phyloP scores from a whole-genome alignment of 208 protist species.

The Trypanosoma vivax region DNA sequence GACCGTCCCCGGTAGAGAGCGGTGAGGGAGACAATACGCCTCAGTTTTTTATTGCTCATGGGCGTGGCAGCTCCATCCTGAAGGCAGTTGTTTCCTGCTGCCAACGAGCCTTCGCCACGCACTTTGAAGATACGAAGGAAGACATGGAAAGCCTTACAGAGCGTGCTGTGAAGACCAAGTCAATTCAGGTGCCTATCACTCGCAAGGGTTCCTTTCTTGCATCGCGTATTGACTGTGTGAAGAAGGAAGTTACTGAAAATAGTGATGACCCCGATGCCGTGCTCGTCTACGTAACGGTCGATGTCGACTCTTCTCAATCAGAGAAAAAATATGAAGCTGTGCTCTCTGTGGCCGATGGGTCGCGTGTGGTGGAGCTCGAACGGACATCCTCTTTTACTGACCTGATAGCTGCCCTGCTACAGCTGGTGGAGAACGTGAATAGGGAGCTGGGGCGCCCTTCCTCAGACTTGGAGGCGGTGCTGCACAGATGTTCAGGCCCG shows the following conservation, averaged over 20 bases:
- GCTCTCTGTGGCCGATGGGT: slow-evolving; percentile 20
- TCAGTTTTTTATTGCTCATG: slow-evolving; percentile 21
- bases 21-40: not conserved
- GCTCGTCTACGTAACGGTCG: slow-evolving; percentile 11
- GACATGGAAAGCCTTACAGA: not conserved
- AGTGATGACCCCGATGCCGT: slow-evolving; percentile 7
- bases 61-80: slow-evolving; percentile 18
- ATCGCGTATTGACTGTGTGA: slow-evolving; percentile 7
- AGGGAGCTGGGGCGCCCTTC: slow-evolving; percentile 6
- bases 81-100: slow-evolving; percentile 29
- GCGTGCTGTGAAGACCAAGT: slow-evolving; percentile 7
- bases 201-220: slow-evolving; percentile 5
- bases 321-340: slow-evolving; percentile 14
- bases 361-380: slow-evolving; percentile 15
- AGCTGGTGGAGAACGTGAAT: slow-evolving; percentile 11
- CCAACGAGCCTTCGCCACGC: slow-evolving; percentile 25
- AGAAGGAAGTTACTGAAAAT: slow-evolving; percentile 19
- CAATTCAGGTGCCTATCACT: not conserved
- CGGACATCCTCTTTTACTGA: not conserved
- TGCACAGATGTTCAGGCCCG: not conserved
- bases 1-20: not conserved
- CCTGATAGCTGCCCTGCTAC: slow-evolving; percentile 9
- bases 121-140: slow-evolving; percentile 26
- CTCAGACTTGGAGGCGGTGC: slow-evolving; percentile 1
- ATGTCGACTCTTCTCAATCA: slow-evolving; percentile 1